phyloP scores from a whole-genome alignment of 108 stramenopile genomes.

The Stephanodiscus triporus region DNA sequence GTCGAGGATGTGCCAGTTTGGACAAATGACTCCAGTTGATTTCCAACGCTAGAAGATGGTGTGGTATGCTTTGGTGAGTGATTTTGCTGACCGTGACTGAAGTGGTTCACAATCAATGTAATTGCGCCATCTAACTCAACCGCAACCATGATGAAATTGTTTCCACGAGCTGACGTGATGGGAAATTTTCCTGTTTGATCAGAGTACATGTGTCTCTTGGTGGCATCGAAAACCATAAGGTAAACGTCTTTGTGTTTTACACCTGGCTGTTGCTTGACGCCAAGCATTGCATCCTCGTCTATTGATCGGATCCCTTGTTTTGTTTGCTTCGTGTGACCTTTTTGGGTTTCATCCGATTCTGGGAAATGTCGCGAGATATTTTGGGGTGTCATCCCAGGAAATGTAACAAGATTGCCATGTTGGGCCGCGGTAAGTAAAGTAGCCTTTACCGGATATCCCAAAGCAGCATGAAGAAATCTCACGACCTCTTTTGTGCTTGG shows the following conservation, averaged over 20 bases:
- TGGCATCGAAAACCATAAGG: neutral
- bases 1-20: no score
- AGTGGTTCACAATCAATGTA: constrained; percentile 13
- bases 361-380: no score
- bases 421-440: no score
- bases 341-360: neutral
- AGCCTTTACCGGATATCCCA: no score
- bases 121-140: neutral
- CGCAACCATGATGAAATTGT: constrained; percentile 14
- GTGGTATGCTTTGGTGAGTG: constrained; percentile 2
- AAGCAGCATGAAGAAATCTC: no score
- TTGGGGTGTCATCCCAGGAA: no score
- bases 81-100: neutral
- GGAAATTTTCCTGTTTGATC: constrained; percentile 29
- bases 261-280: no score
- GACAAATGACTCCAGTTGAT: neutral
- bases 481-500: no score
- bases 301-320: neutral
- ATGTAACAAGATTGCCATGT: no score
- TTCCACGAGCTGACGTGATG: neutral
- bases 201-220: neutral
- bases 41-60: no score
- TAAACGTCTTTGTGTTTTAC: no score
- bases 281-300: neutral
- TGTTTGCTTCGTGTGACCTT: neutral